A percentile compares a stretch with the other conserved stretches of the same genome.
phyloP scores from a whole-genome alignment of 306 rosid genomes.

The Cicer arietinum region DNA sequence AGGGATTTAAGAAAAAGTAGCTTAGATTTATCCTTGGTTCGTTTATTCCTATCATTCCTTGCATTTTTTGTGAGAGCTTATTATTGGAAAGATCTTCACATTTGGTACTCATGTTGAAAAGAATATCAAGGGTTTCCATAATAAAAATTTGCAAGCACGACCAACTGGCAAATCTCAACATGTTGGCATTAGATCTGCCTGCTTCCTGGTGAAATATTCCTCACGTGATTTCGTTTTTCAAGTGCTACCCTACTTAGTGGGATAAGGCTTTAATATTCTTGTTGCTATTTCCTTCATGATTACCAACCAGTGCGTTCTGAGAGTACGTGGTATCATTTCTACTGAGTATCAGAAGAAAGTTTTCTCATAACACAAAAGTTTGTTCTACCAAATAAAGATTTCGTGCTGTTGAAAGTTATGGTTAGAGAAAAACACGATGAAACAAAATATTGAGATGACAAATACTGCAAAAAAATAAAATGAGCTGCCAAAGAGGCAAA shows the following conservation, averaged over 20 bases:
- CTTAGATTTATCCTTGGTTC: neutral
- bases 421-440: neutral
- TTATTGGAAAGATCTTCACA: constrained; percentile 23
- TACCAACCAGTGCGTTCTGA: too few species aligned
- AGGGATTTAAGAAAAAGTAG: neutral
- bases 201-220: too few species aligned
- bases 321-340: too few species aligned
- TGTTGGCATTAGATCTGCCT: neutral
- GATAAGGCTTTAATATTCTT: too few species aligned
- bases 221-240: too few species aligned
- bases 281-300: too few species aligned
- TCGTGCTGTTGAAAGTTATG: constrained; percentile 3
- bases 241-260: too few species aligned
- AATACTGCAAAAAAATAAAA: constrained; percentile 7
- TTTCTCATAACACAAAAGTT: too few species aligned
- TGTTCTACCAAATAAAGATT: neutral
- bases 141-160: neutral
- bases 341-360: too few species aligned
- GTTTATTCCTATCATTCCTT: constrained; percentile 2
- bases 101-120: constrained; percentile 3
- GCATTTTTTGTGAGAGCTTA: too few species aligned
- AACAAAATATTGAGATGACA: neutral
- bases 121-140: neutral
- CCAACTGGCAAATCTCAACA: neutral
- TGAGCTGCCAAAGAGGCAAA: neutral